A percentile compares a stretch with the other conserved stretches of the same genome.
Conservation (phyloP, 108 stramenopile species). For the Stephanodiscus minutulus region DNA sequence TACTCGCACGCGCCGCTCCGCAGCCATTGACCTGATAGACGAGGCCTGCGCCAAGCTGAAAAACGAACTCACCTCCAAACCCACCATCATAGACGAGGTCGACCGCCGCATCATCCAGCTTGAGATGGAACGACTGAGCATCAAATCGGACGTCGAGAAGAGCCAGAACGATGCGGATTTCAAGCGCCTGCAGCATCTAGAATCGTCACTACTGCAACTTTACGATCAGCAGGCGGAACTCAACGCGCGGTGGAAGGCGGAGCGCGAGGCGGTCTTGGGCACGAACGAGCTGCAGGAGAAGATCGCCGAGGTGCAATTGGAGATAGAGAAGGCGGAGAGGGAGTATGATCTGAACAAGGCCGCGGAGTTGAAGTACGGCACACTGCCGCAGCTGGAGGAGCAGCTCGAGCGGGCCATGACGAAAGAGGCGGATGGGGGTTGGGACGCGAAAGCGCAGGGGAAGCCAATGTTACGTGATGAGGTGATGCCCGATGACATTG, state of each 20-base stretch:
- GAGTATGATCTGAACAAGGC: conserved; percentile 94
- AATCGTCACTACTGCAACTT: conserved; percentile 71
- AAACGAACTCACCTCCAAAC: conserved; percentile 87
- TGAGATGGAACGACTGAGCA: conserved; percentile 93
- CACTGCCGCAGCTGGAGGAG: conserved; percentile 80
- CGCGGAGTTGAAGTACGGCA: conserved; percentile 92
- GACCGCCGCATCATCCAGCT: conserved; percentile 94
- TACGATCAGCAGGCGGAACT: conserved; percentile 74
- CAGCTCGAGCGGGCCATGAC: conserved; percentile 64
- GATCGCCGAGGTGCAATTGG: conserved; percentile 81
- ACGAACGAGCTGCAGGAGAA: conserved; percentile 85
- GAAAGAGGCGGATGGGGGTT: conserved; percentile 30
- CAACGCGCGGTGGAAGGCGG: conserved; percentile 83
- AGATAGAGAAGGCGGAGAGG: conserved; percentile 93
- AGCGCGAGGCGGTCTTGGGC: conserved; percentile 78
- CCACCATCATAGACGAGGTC: conserved; percentile 86
- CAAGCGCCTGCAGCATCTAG: conserved; percentile 68
- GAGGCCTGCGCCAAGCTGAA: conserved; percentile 95
- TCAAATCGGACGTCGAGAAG: conserved; percentile 77
- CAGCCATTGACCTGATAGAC: conserved; percentile 97
- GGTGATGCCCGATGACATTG: conserved; percentile 96
- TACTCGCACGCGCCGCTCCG: conserved; percentile 13
- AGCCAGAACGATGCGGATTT: conserved; percentile 51
- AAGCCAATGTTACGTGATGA: conserved; percentile 84
- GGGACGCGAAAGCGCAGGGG: conserved; percentile 26